Base-by-base conservation (phyloP, 352 stramenopile species). In the Phytophthora fragariaefolia region DNA sequence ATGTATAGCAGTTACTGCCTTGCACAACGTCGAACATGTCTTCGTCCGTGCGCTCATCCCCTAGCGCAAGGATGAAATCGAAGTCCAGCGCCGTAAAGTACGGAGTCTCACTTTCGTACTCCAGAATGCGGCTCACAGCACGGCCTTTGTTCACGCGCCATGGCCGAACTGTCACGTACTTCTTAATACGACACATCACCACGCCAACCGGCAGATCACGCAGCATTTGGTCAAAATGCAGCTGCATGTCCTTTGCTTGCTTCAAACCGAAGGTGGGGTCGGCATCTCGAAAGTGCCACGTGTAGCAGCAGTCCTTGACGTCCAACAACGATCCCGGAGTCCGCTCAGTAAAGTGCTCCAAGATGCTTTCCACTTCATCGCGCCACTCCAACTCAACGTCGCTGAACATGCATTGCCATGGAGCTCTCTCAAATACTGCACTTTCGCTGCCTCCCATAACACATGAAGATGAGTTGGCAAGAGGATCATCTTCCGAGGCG, bases 11-110 rank as follows among this genome's bases (percentile, higher is more conserved):
- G 54, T 96, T 93, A 69, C 76, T 90, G 24, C 87, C 89, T 64
- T 96, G 89, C 30, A 96, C 83, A 30, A 96, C 87, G 62, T 96
- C 89, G 53, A 95, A 96, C 87, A 96, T 96, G 51, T 96, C 87
- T 76, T 96, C 89, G 55, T 96, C 89, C 30, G 89, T 95, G 45
- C 89, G 82, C 60, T 96, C 89, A 58, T 96, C 89, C 5, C 89
- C 89, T 27, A 96, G 71, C 1, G 85, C 86, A 23, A 96, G 69
- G 52, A 96, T 96, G 50, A 96, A 93, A 51, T 96, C 89, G 48
- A 94, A 95, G 58, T 91, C 83, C 4, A 90, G 68, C 8, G 79
- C 79, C 15, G 83, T 91, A 30, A 91, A 90, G 55, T 90, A 87
- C 36, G 83, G 81, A 5, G 80, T 83, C 67, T 94, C 85, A 56